phyloP scores from a whole-genome alignment of 2,329 filamentous ascomycete species.

The Samsoniella hepiali region DNA sequence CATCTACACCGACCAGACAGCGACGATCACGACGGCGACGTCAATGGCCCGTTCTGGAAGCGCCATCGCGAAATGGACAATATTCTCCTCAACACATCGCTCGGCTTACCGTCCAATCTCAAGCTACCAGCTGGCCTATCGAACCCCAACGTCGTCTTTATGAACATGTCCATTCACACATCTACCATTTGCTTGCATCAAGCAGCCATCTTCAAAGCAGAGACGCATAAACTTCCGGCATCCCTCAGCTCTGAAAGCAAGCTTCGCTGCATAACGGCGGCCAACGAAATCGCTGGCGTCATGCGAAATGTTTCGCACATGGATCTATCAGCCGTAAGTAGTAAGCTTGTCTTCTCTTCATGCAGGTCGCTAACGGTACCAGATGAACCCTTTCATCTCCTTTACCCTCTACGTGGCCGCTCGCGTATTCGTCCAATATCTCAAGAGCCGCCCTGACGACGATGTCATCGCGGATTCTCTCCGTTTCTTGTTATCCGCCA shows the following conservation, averaged over 20 bases:
- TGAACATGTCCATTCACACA: slow-evolving; percentile 96
- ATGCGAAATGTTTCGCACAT: slow-evolving; percentile 94
- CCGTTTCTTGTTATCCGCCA: slow-evolving; percentile 85
- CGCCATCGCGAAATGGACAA: slow-evolving; percentile 87
- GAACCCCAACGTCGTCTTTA: slow-evolving; percentile 84
- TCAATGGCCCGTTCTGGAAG: slow-evolving; percentile 95
- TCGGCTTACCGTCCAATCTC: slow-evolving; percentile 76
- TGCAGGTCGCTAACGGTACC: slow-evolving; percentile 24
- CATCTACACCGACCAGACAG: slow-evolving; percentile 85
- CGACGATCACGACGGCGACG: slow-evolving; percentile 78
- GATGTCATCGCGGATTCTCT: slow-evolving; percentile 73
- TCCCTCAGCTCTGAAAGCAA: slow-evolving; percentile 87
- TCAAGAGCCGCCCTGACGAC: slow-evolving; percentile 91
- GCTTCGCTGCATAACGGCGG: slow-evolving; percentile 85
- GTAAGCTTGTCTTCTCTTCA: neutral
- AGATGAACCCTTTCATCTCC: slow-evolving; percentile 95
- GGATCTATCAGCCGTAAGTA: slow-evolving; percentile 74
- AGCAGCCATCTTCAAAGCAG: slow-evolving; percentile 95
- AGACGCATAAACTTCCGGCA: slow-evolving; percentile 75
- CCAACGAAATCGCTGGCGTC: slow-evolving; percentile 88
- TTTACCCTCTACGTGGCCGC: slow-evolving; percentile 97
- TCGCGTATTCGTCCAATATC: slow-evolving; percentile 90
- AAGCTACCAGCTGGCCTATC: slow-evolving; percentile 73
- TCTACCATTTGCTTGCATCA: slow-evolving; percentile 97
- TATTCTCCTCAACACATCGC: slow-evolving; percentile 79